phyloP scores from a whole-genome alignment of 2,329 filamentous ascomycete genomes.

The Pestalotiopsis sp. region DNA sequence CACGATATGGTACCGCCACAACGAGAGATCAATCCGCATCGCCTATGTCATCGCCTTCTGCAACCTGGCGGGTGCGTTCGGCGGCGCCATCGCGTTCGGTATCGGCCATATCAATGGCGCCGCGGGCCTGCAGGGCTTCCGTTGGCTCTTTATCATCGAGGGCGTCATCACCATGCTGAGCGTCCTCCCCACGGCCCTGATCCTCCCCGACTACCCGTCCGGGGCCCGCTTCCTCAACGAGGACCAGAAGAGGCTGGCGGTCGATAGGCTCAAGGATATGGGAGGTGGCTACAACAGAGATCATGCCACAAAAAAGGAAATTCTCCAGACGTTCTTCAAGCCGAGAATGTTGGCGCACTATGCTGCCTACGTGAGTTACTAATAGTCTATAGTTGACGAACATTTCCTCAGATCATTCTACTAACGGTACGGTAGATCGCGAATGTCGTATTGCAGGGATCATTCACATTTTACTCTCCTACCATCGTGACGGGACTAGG shows the following conservation, averaged over 20 bases:
- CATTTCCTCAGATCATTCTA: background rate
- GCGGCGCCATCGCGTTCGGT: constrained; percentile 60
- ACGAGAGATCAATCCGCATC: constrained; percentile 24
- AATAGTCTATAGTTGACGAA: background rate
- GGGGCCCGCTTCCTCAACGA: constrained; percentile 25
- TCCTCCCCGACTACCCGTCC: constrained; percentile 28
- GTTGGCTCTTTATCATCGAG: constrained; percentile 31
- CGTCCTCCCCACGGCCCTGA: constrained; percentile 22
- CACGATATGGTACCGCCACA: constrained; percentile 27
- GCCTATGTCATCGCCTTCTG: constrained; percentile 72
- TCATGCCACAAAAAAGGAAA: constrained; percentile 35
- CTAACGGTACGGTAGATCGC: constrained; percentile 20
- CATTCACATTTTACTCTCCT: constrained; percentile 55
- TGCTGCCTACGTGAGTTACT: constrained; percentile 26
- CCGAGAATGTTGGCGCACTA: constrained; percentile 41
- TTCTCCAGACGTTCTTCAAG: constrained; percentile 36
- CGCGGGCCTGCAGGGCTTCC: constrained; percentile 37
- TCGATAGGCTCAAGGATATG: constrained; percentile 24
- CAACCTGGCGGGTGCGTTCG: constrained; percentile 67
- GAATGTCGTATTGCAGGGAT: constrained; percentile 28
- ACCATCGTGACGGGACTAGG: constrained; percentile 50
- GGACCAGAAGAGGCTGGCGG: constrained; percentile 22
- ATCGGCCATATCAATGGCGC: constrained; percentile 29
- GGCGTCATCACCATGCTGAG: constrained; percentile 13
- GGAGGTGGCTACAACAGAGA: constrained; percentile 39